phyloP scores from a whole-genome alignment of 768 basidiomycete genomes.

The Pulveroboletus frians region DNA sequence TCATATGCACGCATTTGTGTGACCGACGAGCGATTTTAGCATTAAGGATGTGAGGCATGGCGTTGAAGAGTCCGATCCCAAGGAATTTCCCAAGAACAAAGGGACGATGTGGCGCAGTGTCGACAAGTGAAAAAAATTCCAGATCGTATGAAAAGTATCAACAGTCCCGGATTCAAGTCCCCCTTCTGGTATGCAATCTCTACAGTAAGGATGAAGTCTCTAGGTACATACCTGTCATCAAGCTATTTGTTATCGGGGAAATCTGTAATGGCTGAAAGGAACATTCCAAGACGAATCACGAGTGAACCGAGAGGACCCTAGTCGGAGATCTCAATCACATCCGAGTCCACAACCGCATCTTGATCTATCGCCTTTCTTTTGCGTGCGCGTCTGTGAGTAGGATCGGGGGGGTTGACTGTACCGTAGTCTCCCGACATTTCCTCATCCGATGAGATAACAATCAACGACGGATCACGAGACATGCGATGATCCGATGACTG shows the following conservation, averaged over 20 bases:
- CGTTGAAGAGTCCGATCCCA: too few relatives aligned
- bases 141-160: neutral
- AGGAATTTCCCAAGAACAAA: too few relatives aligned
- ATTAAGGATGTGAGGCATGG: neutral
- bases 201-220: too few relatives aligned
- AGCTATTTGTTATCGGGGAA: neutral
- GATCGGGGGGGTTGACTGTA: neutral
- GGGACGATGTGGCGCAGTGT: too few relatives aligned
- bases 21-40: conserved; percentile 7
- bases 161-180: neutral
- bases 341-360: conserved; percentile 33
- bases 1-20: conserved; percentile 3
- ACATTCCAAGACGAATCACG: neutral
- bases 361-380: conserved; percentile 24
- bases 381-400: conserved; percentile 5
- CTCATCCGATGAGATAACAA: conserved; percentile 19
- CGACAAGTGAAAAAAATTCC: neutral
- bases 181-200: neutral
- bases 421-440: neutral
- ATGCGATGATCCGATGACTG: conserved; percentile 12
- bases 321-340: conserved; percentile 55
- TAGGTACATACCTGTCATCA: neutral
- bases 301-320: conserved; percentile 2
- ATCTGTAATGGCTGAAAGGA: neutral
- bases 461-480: conserved; percentile 21